These are phyloP conservation scores for Cladosporium colombiae DNA, from an alignment of 2,329 filamentous ascomycete genomes.

Conservation along the genomic window DNA sequence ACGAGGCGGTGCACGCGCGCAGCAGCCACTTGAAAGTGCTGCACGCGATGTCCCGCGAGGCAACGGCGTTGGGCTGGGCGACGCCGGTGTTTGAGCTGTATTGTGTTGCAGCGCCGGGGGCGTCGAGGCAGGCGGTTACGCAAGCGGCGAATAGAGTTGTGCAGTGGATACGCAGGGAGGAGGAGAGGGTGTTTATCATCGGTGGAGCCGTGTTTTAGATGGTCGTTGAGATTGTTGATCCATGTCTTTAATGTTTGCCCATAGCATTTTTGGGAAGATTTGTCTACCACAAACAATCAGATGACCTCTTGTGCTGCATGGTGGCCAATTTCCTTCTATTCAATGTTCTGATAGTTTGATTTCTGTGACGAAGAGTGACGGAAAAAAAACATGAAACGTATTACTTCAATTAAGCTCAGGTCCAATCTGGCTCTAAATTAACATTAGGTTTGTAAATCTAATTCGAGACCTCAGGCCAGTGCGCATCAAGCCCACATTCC, in stretches of 20 bases:
- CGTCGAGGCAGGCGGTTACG: slow-evolving; percentile 65
- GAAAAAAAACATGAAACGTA: not conserved
- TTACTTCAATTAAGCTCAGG: not conserved
- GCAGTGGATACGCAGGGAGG: slow-evolving; percentile 88
- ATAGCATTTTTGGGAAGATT: not conserved
- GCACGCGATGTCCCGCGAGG: slow-evolving; percentile 73
- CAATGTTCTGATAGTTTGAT: not conserved
- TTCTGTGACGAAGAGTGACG: not conserved
- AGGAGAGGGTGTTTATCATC: slow-evolving; percentile 94
- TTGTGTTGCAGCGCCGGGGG: slow-evolving; percentile 79
- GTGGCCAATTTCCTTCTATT: not conserved
- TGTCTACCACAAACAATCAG: too few species aligned
- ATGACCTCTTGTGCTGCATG: not conserved
- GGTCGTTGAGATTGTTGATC: not conserved
- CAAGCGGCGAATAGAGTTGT: slow-evolving; percentile 86
- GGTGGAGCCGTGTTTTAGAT: slow-evolving; percentile 76
- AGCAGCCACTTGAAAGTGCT: slow-evolving; percentile 84
- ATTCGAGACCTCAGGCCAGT: slow-evolving; percentile 1
- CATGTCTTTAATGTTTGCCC: not conserved
- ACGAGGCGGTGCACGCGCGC: slow-evolving; percentile 80
- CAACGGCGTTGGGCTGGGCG: slow-evolving; percentile 83
- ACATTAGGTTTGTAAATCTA: not conserved
- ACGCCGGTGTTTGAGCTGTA: slow-evolving; percentile 93
- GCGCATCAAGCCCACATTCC: slow-evolving; percentile 26
- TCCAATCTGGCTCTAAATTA: not conserved